Evolutionary conservation across 1,139 yeast species (phyloP), one percentile per base, ranked within the genome.

Genomic region (Kurtzmaniella quercitrusa): DNA sequence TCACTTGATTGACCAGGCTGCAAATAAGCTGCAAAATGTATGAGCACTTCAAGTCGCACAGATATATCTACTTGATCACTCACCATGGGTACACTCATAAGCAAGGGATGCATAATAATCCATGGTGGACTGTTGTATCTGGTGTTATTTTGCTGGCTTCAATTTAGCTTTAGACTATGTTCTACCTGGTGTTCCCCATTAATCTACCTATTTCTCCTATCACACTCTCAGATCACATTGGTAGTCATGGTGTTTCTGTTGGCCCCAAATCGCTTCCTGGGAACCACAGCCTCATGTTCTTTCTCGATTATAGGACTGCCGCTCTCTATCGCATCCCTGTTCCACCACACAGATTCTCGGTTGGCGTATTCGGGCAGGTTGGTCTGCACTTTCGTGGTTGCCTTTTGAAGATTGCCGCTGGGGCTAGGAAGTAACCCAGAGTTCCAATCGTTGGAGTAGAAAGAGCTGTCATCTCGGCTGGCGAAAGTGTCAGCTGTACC

Each of bases 401-500:
- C 31, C 14, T 27, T 10, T n/a, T 27, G 14, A 27, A n/a, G 31
- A 7, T 27, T 27, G 31, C 5, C 14, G 12, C 31, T 27, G 31
- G 31, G 6, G 12, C 10, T 10, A 5, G 31, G 14, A 27, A 21
- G 23, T 21, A 27, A 12, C 33, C 36, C 36, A n/a, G 27, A 19
- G 23, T 37, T 23, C 44, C 44, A 41, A 33, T 41, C 44, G n/a
- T 41, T 27, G 15, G 44, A 41, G 14, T 41, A 41, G 25, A 37
- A 41, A 11, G 44, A 41, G 9, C 31, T 41, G 10, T 40, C 14
- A 10, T 41, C 44, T 3, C n/a, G 15, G 14, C 37, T 41, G 10
- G 16, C 19, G 10, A 27, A 27, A 5, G 31, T 27, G 5, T 27
- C 31, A 10, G 31, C 14, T 27, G 31, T 27, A 10, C 31, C 31